Percentiles rank a stretch among this genome's conserved stretches.
These are phyloP conservation scores for Lactifluus hygrophoroides DNA, from an alignment of 768 basidiomycete species.

Conservation along the genomic window DNA sequence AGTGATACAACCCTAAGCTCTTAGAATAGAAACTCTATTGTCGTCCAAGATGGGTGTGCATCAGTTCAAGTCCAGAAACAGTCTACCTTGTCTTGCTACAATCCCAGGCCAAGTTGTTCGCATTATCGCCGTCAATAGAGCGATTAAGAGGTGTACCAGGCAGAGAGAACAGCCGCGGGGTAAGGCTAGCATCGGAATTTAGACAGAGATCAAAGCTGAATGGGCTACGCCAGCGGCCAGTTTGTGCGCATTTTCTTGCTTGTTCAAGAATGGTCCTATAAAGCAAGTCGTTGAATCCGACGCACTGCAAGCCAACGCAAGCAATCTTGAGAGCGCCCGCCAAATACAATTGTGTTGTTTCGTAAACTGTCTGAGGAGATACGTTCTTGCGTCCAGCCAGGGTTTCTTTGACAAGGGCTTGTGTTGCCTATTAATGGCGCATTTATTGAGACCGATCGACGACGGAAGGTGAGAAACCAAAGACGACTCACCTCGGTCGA, in stretches of 20 bases:
- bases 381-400: constrained; percentile 62
- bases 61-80: neutral
- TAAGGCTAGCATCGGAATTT: constrained; percentile 7
- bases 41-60: neutral
- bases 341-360: constrained; percentile 61
- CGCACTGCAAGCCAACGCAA: constrained; percentile 66
- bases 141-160: constrained; percentile 8
- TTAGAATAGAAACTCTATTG: neutral
- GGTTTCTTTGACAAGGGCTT: constrained; percentile 64
- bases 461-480: neutral
- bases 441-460: neutral
- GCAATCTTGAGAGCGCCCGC: constrained; percentile 66
- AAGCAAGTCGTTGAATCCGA: constrained; percentile 62
- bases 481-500: constrained; percentile 44
- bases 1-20: neutral
- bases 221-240: constrained; percentile 26
- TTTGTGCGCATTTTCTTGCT: constrained; percentile 36
- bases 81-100: constrained; percentile 9
- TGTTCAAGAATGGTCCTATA: constrained; percentile 62
- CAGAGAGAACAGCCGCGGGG: constrained; percentile 16
- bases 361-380: constrained; percentile 71
- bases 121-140: neutral
- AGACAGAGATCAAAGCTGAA: constrained; percentile 17
- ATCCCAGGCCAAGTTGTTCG: neutral
- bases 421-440: constrained; percentile 41